Evolutionary conservation across 2,329 filamentous ascomycete species (phyloP).

Genomic region (Dactylellina sp.): DNA sequence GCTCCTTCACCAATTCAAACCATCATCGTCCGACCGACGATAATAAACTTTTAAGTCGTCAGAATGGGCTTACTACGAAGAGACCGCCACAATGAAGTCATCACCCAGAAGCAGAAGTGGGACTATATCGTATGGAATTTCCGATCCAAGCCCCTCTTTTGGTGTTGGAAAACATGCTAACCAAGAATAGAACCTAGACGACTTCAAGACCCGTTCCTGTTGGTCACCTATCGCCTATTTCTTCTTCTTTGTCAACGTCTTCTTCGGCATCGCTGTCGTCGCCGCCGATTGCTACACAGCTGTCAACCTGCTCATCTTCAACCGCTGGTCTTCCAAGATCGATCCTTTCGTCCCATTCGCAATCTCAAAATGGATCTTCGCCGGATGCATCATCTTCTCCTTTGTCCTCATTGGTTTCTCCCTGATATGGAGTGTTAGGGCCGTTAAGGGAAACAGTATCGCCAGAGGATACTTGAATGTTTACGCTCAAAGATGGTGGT

Average conservation of each 20-base stretch:
- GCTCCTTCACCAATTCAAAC: neutral
- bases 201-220: conserved; percentile 55
- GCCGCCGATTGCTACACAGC: conserved; percentile 76
- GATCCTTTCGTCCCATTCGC: conserved; percentile 80
- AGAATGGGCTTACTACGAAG: conserved; percentile 46
- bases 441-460: conserved; percentile 86
- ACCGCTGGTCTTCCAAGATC: conserved; percentile 87
- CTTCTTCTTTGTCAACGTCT: conserved; percentile 54
- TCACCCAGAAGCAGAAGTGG: conserved; percentile 53
- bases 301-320: conserved; percentile 87
- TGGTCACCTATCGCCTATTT: conserved; percentile 53
- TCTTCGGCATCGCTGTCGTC: conserved; percentile 42
- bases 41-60: neutral
- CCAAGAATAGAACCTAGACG: conserved; percentile 36
- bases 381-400: conserved; percentile 88
- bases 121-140: conserved; percentile 52
- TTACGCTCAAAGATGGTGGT: conserved; percentile 85
- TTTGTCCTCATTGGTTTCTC: conserved; percentile 84
- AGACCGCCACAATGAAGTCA: conserved; percentile 28
- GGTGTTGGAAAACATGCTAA: neutral
- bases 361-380: conserved; percentile 94
- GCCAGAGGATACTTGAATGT: conserved; percentile 92
- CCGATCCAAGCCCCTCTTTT: neutral
- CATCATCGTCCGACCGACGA: conserved; percentile 10
- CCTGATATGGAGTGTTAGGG: conserved; percentile 80